Percentiles rank a stretch among this genome's conserved stretches.
These are phyloP conservation scores for Phellinidium pouzarii DNA, from an alignment of 1,284 basidiomycete species.

Conservation along the genomic window DNA sequence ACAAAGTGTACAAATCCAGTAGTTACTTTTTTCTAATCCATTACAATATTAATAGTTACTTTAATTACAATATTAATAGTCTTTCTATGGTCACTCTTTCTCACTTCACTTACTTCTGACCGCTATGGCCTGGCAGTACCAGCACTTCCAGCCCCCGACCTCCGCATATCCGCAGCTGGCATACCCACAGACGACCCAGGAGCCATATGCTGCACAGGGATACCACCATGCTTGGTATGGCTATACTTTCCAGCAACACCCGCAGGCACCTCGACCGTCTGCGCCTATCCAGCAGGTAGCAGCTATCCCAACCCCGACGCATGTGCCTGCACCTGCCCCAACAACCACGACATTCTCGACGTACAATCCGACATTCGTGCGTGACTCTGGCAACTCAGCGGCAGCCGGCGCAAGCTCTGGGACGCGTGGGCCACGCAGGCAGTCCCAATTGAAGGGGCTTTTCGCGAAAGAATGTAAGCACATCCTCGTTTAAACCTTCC, in stretches of 20 bases:
- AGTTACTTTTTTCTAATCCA: not conserved
- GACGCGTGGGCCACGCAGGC: slow-evolving; percentile 14
- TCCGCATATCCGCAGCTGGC: not conserved
- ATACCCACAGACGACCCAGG: slow-evolving; percentile 2
- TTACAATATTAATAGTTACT: no score
- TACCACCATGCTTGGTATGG: slow-evolving; percentile 17
- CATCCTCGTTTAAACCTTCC: not conserved
- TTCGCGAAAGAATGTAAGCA: slow-evolving; percentile 20
- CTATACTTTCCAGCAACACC: slow-evolving; percentile 8
- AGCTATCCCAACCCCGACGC: not conserved
- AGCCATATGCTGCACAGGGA: slow-evolving; percentile 10
- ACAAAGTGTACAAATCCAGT: not conserved
- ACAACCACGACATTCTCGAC: slow-evolving; percentile 14
- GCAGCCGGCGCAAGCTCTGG: slow-evolving; percentile 6
- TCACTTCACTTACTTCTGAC: not conserved
- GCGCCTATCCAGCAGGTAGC: slow-evolving; percentile 3
- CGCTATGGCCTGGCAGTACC: slow-evolving; percentile 8
- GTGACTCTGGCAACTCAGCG: not conserved
- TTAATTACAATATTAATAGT: no score
- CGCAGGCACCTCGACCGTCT: not conserved
- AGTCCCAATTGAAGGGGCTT: slow-evolving; percentile 18
- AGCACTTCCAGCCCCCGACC: slow-evolving; percentile 4
- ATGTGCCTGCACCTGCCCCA: slow-evolving; percentile 2
- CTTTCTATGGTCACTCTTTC: not conserved
- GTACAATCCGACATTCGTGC: slow-evolving; percentile 7